phyloP scores from a whole-genome alignment of 2,329 filamentous ascomycete species.

The Cryphonectria radicalis region DNA sequence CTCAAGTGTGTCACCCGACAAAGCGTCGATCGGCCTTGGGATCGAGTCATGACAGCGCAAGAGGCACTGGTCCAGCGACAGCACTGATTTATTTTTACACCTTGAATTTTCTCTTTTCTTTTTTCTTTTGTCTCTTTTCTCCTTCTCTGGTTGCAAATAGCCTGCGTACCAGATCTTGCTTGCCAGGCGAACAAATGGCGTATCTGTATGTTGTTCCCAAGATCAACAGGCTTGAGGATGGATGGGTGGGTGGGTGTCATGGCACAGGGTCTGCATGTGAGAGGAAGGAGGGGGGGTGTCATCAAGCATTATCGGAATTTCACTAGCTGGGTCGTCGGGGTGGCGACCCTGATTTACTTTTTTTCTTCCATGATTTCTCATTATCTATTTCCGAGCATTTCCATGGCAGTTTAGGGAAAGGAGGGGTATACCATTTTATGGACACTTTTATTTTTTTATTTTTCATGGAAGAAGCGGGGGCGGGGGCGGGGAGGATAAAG shows the following conservation, averaged over 20 bases:
- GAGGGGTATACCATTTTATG: constrained; percentile 27
- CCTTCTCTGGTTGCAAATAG: not conserved
- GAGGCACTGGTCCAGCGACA: not conserved
- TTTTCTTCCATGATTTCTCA: not conserved
- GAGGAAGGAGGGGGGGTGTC: not conserved
- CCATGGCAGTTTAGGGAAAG: constrained; percentile 18
- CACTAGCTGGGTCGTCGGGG: not conserved
- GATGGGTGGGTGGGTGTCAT: not conserved
- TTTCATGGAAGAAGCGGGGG: no score
- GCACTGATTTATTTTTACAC: not conserved
- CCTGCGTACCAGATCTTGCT: not conserved
- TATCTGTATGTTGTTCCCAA: not conserved
- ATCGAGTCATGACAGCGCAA: constrained; percentile 24
- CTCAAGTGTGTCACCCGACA: constrained; percentile 5
- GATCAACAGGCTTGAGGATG: not conserved
- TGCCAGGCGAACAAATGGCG: constrained; percentile 4
- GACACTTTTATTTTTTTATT: constrained; percentile 8
- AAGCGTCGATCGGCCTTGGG: constrained; percentile 8
- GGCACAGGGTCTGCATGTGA: constrained; percentile 3
- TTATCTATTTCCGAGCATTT: constrained; percentile 22
- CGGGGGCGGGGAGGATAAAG: not conserved
- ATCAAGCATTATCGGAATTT: not conserved
- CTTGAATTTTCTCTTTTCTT: not conserved
- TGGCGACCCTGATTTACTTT: not conserved
- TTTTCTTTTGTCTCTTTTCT: not conserved